Evolutionary conservation across 768 basidiomycete species (phyloP), one percentile per base, ranked within the genome.

Genomic region (Suillus spraguei): DNA sequence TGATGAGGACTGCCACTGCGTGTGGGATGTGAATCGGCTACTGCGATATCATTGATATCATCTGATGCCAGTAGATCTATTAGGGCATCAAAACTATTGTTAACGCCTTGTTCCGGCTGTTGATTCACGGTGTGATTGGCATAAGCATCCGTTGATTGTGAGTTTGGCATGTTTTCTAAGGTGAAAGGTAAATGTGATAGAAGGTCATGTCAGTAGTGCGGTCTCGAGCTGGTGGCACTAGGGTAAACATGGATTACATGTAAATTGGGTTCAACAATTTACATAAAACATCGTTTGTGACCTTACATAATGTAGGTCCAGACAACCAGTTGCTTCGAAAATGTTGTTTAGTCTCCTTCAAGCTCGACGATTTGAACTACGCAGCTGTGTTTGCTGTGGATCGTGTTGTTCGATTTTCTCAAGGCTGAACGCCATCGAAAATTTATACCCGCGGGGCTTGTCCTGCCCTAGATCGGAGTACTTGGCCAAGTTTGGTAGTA

Each of bases 11-110:
- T 28, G 28, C 28, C 28, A 28, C 28, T 61, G 24, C 60, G n/a
- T 13, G 24, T 53, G 20, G 47, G 24, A 5, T 32, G 50, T 9
- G 60, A 33, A 28, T 22, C 28, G 16, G 39, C 39, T 20, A 62
- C 44, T 0, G 63, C 44, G 36, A 52, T 10, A 41, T 70, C 61
- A 46, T 72, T 66, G 17, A 65, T 35, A 24, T 71, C 73, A 53
- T 75, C 75, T 4, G 68, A 63, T n/a, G 73, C 65, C 8, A 75
- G 73, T 54, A 75, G 67, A 36, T 75, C 74, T 33, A 76, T 73
- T 56, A 75, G 70, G 0, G 60, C 59, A 17, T 75, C 74, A 44
- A 75, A 75, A 11, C 67, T 65, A 8, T 69, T 65, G 35, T 60
- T 70, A 5, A 67, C 64, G 5, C 32, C 16, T 66, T 66, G 66